phyloP scores from a whole-genome alignment of 192 early-diverging fungal species.

The Cladochytrium replicatum region DNA sequence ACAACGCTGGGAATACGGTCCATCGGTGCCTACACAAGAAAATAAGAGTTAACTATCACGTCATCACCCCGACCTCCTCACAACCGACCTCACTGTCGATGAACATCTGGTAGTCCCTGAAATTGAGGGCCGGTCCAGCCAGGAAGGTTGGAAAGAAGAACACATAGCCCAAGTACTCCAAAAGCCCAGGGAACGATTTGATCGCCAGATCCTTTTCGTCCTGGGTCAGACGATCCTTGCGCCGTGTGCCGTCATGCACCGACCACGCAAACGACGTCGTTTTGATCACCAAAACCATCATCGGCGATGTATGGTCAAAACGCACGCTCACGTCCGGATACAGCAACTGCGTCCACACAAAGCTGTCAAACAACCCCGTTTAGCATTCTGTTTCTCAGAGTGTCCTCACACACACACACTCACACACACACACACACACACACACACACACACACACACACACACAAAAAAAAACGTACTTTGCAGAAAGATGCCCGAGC shows the following conservation, averaged over 20 bases:
- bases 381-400: neutral
- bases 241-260: slow-evolving; percentile 62
- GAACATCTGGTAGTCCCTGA: slow-evolving; percentile 31
- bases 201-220: slow-evolving; percentile 62
- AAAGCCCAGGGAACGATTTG: slow-evolving; percentile 45
- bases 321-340: slow-evolving; percentile 33
- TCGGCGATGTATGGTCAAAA: slow-evolving; percentile 81
- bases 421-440: neutral
- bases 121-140: slow-evolving; percentile 51
- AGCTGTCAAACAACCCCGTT: too few relatives aligned
- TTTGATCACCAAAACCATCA: slow-evolving; percentile 94
- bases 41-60: too few relatives aligned
- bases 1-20: too few relatives aligned
- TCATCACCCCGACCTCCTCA: too few relatives aligned
- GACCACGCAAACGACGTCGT: slow-evolving; percentile 79
- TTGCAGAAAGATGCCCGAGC: slow-evolving; percentile 24
- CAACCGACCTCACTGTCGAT: slow-evolving; percentile 1
- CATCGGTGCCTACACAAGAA: too few relatives aligned
- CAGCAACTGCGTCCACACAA: slow-evolving; percentile 15
- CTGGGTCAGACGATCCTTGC: slow-evolving; percentile 33
- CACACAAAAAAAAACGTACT: slow-evolving; percentile 10
- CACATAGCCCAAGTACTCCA: slow-evolving; percentile 75
- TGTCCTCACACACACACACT: neutral
- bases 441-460: neutral
- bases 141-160: slow-evolving; percentile 84